A percentile compares a stretch with the other conserved stretches of the same genome.
These are phyloP conservation scores for Curvularia hawaiiensis DNA, from an alignment of 2,329 filamentous ascomycete genomes.

Conservation along the genomic window DNA sequence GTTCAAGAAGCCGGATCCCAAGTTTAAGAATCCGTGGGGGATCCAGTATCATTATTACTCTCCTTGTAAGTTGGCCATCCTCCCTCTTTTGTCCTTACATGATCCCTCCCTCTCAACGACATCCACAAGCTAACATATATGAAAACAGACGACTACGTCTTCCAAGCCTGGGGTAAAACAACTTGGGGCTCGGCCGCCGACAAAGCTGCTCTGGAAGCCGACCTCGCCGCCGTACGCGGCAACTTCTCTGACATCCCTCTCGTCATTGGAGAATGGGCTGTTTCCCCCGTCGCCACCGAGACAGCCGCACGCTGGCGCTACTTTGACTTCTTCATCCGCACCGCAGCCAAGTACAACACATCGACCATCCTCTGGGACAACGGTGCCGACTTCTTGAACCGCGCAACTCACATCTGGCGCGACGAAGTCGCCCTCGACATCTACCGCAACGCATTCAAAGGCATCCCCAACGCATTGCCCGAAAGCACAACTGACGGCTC, in stretches of 20 bases:
- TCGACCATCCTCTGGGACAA: constrained; percentile 65
- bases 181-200: constrained; percentile 63
- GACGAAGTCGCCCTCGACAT: constrained; percentile 58
- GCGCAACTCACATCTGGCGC: constrained; percentile 55
- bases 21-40: constrained; percentile 61
- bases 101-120: neutral
- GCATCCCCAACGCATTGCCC: constrained; percentile 56
- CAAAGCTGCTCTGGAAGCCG: constrained; percentile 55
- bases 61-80: constrained; percentile 51
- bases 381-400: constrained; percentile 61
- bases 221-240: constrained; percentile 57
- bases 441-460: constrained; percentile 52
- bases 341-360: constrained; percentile 57
- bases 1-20: constrained; percentile 56
- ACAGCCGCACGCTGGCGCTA: constrained; percentile 63
- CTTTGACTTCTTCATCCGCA: constrained; percentile 59
- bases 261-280: constrained; percentile 64
- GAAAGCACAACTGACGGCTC: constrained; percentile 58
- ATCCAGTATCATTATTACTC: constrained; percentile 68
- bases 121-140: neutral
- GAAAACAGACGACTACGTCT: constrained; percentile 45
- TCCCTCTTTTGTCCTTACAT: neutral
- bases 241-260: constrained; percentile 63
- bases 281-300: constrained; percentile 57
- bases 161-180: constrained; percentile 61